Evolutionary conservation across 1,284 basidiomycete genomes (phyloP).

Genomic region (Melampsora americana): DNA sequence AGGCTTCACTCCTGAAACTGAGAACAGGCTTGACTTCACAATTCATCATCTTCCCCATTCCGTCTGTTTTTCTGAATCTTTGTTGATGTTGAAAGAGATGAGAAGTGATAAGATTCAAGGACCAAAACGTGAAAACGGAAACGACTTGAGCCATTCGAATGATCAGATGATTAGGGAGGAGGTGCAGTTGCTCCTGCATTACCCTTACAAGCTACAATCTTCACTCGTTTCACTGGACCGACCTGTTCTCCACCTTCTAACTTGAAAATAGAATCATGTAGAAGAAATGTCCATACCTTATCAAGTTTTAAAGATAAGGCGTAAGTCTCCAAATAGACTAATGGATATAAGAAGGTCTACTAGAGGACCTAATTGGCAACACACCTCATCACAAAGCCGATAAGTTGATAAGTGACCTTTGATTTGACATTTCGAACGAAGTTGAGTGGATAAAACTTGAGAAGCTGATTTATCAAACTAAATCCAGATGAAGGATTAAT

Average conservation of each 20-base stretch:
- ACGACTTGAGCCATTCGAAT: too few relatives aligned
- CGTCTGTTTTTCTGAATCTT: too few relatives aligned
- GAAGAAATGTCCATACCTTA: constrained; percentile 88
- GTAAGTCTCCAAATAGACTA: not conserved
- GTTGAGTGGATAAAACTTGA: constrained; percentile 80
- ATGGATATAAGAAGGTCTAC: not conserved
- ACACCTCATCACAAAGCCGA: constrained; percentile 78
- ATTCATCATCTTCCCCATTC: too few relatives aligned
- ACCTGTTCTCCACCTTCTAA: constrained; percentile 66
- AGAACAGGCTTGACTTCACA: too few relatives aligned
- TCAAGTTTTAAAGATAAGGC: not conserved
- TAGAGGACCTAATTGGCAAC: not conserved
- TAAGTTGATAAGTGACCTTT: constrained; percentile 90
- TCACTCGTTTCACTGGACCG: constrained; percentile 33
- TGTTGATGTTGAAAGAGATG: too few relatives aligned
- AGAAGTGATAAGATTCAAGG: too few relatives aligned
- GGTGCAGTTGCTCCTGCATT: constrained; percentile 9
- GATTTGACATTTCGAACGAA: constrained; percentile 84
- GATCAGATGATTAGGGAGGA: not conserved
- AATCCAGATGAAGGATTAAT: not conserved
- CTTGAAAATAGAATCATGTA: constrained; percentile 85
- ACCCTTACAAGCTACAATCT: constrained; percentile 39
- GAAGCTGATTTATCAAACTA: constrained; percentile 94
- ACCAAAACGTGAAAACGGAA: too few relatives aligned
- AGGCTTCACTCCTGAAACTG: too few relatives aligned